Conservation (phyloP, 75 land plant species). For the Cryptomeria japonica region DNA sequence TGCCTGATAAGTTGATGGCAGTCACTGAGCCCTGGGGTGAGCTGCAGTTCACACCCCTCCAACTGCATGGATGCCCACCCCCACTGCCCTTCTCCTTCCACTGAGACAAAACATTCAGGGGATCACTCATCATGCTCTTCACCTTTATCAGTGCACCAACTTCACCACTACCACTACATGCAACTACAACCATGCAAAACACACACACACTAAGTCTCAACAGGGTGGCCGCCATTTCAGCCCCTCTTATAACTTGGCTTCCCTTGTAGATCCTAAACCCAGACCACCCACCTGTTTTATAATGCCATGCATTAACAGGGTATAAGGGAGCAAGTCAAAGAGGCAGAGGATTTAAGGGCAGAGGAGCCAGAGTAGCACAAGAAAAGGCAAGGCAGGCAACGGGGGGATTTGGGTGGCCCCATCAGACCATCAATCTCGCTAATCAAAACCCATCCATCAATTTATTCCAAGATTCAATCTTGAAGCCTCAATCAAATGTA, state of each 20-base stretch:
- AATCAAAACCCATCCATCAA: neutral
- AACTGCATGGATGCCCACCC: conserved; percentile 31
- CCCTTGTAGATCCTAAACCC: too few species aligned
- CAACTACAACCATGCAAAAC: neutral
- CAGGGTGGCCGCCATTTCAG: neutral
- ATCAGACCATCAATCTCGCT: neutral
- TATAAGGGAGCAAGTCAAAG: neutral
- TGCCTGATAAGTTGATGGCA: conserved; percentile 45
- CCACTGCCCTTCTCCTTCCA: conserved; percentile 15
- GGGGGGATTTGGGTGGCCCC: conserved; percentile 11
- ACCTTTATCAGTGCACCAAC: conserved; percentile 23
- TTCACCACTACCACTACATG: conserved; percentile 7
- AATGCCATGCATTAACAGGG: neutral
- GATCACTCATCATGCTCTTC: conserved; percentile 32
- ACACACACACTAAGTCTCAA: neutral
- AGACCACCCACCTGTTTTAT: neutral
- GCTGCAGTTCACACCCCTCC: conserved; percentile 61
- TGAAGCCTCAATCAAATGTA: neutral
- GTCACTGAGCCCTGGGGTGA: conserved; percentile 19
- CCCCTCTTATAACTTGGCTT: neutral
- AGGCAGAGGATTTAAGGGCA: neutral
- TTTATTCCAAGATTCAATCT: neutral
- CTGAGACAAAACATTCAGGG: conserved; percentile 11
- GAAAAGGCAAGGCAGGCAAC: conserved; percentile 1
- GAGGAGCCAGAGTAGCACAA: neutral